Percentiles rank a stretch among this genome's conserved stretches.
These are phyloP conservation scores for Candida quercuum DNA, from an alignment of 805 yeast genomes.

Conservation along the genomic window DNA sequence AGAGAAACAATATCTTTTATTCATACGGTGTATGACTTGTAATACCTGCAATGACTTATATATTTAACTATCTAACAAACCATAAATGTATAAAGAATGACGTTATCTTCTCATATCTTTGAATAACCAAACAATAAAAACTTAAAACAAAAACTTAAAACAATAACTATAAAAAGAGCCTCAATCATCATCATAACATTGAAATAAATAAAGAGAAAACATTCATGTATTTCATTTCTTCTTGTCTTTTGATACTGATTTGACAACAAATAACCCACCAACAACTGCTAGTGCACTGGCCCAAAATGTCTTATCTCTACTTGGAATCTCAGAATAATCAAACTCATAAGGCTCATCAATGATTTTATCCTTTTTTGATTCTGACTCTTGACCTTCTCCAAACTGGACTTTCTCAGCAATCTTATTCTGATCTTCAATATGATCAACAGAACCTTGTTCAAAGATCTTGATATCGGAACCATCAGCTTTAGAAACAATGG, in stretches of 20 bases:
- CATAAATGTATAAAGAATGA: too few relatives aligned
- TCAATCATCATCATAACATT: neutral
- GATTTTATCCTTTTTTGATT: slow-evolving; percentile 6
- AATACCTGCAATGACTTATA: too few relatives aligned
- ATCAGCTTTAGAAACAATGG: slow-evolving; percentile 21
- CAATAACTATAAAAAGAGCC: neutral
- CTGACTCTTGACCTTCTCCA: slow-evolving; percentile 4
- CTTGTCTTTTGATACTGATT: slow-evolving; percentile 6
- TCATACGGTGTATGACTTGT: too few relatives aligned
- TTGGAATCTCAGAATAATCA: slow-evolving; percentile 11
- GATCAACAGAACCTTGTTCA: slow-evolving; percentile 15
- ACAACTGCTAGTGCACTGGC: slow-evolving; percentile 21
- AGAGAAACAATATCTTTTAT: too few relatives aligned
- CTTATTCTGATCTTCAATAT: slow-evolving; percentile 11
- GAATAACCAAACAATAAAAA: too few relatives aligned
- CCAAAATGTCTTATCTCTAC: slow-evolving; percentile 22
- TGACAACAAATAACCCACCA: slow-evolving; percentile 26
- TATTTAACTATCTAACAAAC: too few relatives aligned
- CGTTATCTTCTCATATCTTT: too few relatives aligned
- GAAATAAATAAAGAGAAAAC: too few relatives aligned
- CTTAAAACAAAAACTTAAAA: neutral
- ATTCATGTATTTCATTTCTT: neutral
- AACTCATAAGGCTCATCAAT: slow-evolving; percentile 15
- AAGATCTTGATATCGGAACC: slow-evolving; percentile 20
- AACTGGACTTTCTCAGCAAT: slow-evolving; percentile 7